Percentiles rank a stretch among this genome's conserved stretches.
These are phyloP conservation scores for Pouteria campechiana DNA, from an alignment of 179 eudicot genomes.

Conservation along the genomic window DNA sequence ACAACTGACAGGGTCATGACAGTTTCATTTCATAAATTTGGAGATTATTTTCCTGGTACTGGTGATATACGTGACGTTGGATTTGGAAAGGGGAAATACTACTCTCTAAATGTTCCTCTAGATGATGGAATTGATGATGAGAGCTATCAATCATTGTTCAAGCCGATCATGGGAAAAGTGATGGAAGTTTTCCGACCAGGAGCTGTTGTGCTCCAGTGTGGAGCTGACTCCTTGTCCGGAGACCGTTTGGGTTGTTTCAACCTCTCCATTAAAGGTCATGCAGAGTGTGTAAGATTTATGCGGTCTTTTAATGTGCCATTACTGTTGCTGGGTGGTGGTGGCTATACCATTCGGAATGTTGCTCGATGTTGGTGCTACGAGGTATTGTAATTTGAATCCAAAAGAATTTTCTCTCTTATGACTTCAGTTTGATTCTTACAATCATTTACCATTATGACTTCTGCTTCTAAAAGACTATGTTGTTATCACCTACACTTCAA, in stretches of 20 bases:
- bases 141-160: constrained; percentile 68
- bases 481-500: background rate
- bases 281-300: constrained; percentile 72
- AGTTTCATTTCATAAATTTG: constrained; percentile 79
- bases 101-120: constrained; percentile 72
- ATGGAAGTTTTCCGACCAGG: constrained; percentile 76
- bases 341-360: constrained; percentile 75
- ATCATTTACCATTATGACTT: background rate
- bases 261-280: constrained; percentile 69
- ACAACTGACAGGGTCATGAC: constrained; percentile 90
- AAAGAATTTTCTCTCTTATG: background rate
- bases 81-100: constrained; percentile 62
- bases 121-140: constrained; percentile 91
- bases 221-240: constrained; percentile 80
- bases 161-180: constrained; percentile 71
- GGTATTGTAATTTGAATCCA: constrained; percentile 20
- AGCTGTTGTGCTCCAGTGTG: constrained; percentile 79
- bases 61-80: constrained; percentile 76
- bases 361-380: constrained; percentile 93
- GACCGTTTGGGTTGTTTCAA: constrained; percentile 80
- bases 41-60: constrained; percentile 86
- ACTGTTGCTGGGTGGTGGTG: constrained; percentile 62
- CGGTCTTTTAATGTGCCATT: constrained; percentile 73
- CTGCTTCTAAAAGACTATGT: background rate
- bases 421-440: background rate